phyloP scores from a whole-genome alignment of 148 eudicot species.

The Vaccinium myrtillus region DNA sequence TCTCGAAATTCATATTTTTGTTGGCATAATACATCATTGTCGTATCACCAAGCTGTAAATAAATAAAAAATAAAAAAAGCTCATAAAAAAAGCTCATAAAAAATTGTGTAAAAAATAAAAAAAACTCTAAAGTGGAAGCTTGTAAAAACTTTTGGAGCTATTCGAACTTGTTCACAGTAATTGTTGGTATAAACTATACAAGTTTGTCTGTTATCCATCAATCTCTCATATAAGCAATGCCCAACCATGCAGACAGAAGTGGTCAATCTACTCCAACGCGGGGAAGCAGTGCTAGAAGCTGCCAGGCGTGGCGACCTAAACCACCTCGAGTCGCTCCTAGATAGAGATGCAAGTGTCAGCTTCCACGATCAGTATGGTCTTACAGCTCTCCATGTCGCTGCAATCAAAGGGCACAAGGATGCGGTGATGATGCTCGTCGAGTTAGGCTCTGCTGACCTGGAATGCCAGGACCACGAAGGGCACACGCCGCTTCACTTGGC shows the following conservation, averaged over 20 bases:
- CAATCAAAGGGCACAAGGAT: conserved; percentile 49
- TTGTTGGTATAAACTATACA: neutral
- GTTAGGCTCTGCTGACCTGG: conserved; percentile 36
- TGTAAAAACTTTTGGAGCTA: too few relatives aligned
- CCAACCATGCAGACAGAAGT: conserved; percentile 32
- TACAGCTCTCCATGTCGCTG: conserved; percentile 46
- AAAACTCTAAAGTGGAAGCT: too few relatives aligned
- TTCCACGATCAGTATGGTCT: conserved; percentile 44
- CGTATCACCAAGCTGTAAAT: too few relatives aligned
- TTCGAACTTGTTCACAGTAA: neutral
- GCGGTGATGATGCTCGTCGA: conserved; percentile 37
- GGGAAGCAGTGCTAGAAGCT: conserved; percentile 38
- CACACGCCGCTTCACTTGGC: conserved; percentile 53
- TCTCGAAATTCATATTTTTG: too few relatives aligned
- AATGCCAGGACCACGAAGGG: conserved; percentile 39
- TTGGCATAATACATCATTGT: too few relatives aligned
- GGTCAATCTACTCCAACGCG: conserved; percentile 33
- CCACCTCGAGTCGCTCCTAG: conserved; percentile 31
- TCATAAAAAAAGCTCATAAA: too few relatives aligned
- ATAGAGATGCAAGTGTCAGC: conserved; percentile 29
- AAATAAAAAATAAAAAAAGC: too few relatives aligned
- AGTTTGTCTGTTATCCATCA: neutral
- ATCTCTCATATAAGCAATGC: neutral
- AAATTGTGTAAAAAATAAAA: too few relatives aligned
- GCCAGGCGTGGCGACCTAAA: conserved; percentile 42